Evolutionary conservation across 805 yeast genomes (phyloP), one percentile per base, ranked within the genome.

Genomic region (Metschnikowia noctiluminum): DNA sequence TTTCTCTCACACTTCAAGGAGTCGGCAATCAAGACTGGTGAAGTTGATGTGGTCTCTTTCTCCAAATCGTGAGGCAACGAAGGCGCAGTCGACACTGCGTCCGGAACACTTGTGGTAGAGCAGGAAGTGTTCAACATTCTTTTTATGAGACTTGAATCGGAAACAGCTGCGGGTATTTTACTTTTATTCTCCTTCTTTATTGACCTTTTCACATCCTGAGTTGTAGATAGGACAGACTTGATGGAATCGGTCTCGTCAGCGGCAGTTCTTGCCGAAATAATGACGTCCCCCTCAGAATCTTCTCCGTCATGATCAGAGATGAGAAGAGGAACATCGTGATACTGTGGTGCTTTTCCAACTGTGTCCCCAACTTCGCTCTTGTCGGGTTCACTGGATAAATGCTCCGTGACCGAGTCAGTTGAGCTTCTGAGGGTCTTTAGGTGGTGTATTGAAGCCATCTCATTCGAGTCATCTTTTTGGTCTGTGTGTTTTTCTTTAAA

Each of bases 281-380:
- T 43, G 46, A 57, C 56, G 30, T 67, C 73, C 38, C 59, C 62
- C 37, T 65, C 69, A 5, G 66, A 62, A 15, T 44, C 54, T 26
- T 55, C 66, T 35, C 65, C 73, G 31, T 56, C 60, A 54, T 60
- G 53, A 45, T 69, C 73, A 28, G 71, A 60, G 11, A 69, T 58
- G 26, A 69, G 57, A 30, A 61, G 59, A 9, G 73, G 73, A 40
- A 68, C 58, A 47, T 68, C 73, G 27, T 55, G 51, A 38, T 54
- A 58, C 47, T 57, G 57, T 27, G 57, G 51, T 10, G 54, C 53
- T 15, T 41, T 52, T n/a, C 43, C 49, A 12, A 37, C 37, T 7
- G 13, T 27, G 21, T 32, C 28, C 12, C 21, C 28, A 12, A 30
- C 16, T 31, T 38, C 28, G n/a, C 26, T 43, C 35, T 30, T 31